A percentile compares a stretch with the other conserved stretches of the same genome.
Conservation (phyloP, 768 basidiomycete species). For the Trametes cubensis region DNA sequence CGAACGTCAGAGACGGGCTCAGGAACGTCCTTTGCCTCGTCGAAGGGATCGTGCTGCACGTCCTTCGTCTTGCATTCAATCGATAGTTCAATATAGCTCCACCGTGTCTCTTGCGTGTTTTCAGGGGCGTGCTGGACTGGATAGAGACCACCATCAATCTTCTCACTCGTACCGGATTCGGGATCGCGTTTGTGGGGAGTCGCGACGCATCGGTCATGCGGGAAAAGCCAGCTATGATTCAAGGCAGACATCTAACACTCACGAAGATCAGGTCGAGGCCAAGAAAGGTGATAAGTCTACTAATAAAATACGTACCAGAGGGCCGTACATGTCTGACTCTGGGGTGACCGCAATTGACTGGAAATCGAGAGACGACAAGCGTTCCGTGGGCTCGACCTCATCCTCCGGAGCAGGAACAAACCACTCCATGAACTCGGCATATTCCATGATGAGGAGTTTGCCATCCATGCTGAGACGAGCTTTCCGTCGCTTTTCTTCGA, state of each 20-base stretch:
- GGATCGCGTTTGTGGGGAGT: background rate
- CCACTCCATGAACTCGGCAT: background rate
- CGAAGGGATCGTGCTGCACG: background rate
- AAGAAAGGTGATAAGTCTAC: no score
- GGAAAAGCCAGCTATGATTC: background rate
- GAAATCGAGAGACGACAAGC: background rate
- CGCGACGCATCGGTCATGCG: background rate
- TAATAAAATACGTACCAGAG: background rate
- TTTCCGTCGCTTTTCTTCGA: background rate
- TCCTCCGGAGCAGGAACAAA: background rate
- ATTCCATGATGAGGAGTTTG: background rate
- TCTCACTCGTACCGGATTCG: background rate
- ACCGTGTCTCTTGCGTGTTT: background rate
- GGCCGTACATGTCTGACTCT: background rate
- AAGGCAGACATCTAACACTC: background rate
- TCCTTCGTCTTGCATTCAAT: slow-evolving; percentile 4
- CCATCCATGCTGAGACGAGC: background rate
- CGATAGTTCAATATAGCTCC: background rate
- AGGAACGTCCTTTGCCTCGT: background rate
- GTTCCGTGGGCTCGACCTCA: background rate
- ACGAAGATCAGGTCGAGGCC: no score
- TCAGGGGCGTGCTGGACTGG: background rate
- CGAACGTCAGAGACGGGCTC: background rate
- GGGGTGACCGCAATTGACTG: background rate
- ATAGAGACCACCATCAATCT: background rate